Base-by-base conservation (phyloP, 2,329 filamentous ascomycete genomes). In the Diplocarpon mali region DNA sequence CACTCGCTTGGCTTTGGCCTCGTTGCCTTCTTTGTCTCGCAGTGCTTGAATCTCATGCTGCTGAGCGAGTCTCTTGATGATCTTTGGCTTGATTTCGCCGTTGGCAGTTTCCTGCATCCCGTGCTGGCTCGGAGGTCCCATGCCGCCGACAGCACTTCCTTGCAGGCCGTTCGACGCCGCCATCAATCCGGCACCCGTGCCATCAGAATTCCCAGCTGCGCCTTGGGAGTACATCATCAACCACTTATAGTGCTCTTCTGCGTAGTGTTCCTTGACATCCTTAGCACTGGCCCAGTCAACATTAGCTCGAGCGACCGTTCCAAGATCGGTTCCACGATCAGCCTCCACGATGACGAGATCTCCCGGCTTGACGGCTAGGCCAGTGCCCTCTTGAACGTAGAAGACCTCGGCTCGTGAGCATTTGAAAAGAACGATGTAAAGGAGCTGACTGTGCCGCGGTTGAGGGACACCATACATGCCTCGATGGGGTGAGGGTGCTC, bases 341-440 rank as follows among this genome's bases (percentile, higher is more conserved):
- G 92, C 92, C 66, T 98, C 92, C 14, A 95, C 89, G 54, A 98
- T 96, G 49, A 98, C 93, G 42, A 96, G 72, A 61, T 98, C 92
- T 28, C 92, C 92, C 14, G 83, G 80, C 57, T 89, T 92, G 43
- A 96, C 84, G 15, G 85, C 84, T 28, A 98, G 72, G 2, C 92
- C 92, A 5, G 89, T 96, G 49, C 90, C 89, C 62, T 95, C 89
- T 63, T 95, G 89, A 29, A 95, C 87, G 64, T 95, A 96, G 64
- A 95, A 98, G 9, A 96, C 86, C 60, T 96, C 92, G 31, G 90
- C 89, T 50, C 92, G 78, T 30, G 86, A 87, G 62, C 89, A 95
- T 65, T 98, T 98, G 76, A 98, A 98, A 6, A 90, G 78, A 13
- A 98, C 90, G 42, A 98, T 83, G 62, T 90, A 90, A 8, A 94